Conservation (phyloP, 495 filamentous ascomycete species). For the Neurospora sp. region DNA sequence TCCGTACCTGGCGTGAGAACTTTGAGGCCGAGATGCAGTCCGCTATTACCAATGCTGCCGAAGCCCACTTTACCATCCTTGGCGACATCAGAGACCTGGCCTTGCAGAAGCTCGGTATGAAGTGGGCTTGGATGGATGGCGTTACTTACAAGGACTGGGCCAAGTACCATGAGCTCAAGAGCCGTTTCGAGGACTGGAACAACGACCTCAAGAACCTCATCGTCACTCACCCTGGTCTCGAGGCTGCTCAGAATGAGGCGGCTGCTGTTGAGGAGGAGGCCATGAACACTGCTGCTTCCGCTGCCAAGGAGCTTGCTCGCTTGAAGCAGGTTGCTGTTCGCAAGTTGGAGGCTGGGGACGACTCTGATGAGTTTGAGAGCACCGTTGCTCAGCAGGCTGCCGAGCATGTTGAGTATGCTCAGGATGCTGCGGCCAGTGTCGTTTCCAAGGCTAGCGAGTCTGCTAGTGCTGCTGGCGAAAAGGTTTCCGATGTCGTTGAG, state of each 20-base stretch:
- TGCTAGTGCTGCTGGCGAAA: constrained; percentile 7
- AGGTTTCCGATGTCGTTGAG: constrained; percentile 12
- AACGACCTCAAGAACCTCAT: constrained; percentile 65
- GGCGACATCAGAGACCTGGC: constrained; percentile 79
- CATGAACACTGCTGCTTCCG: constrained; percentile 69
- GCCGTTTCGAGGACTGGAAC: constrained; percentile 75
- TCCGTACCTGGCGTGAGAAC: constrained; percentile 66
- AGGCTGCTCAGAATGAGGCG: constrained; percentile 56
- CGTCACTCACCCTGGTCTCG: constrained; percentile 59
- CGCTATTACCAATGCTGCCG: constrained; percentile 62
- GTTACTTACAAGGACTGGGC: constrained; percentile 95
- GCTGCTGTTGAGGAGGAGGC: constrained; percentile 61
- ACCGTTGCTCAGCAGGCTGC: constrained; percentile 33
- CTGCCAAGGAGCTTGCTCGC: constrained; percentile 71
- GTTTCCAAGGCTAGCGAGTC: constrained; percentile 4
- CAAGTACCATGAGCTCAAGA: constrained; percentile 77
- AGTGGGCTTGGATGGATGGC: constrained; percentile 94
- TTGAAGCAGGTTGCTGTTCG: constrained; percentile 78
- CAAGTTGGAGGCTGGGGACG: constrained; percentile 73
- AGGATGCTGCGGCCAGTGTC: constrained; percentile 10
- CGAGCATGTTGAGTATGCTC: constrained; percentile 25
- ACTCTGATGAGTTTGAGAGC: constrained; percentile 61
- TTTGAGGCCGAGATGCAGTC: constrained; percentile 61
- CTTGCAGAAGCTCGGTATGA: constrained; percentile 90
- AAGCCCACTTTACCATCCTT: constrained; percentile 72